Evolutionary conservation across 2,329 filamentous ascomycete species (phyloP).

Genomic region (Aspergillus quadricinctus): DNA sequence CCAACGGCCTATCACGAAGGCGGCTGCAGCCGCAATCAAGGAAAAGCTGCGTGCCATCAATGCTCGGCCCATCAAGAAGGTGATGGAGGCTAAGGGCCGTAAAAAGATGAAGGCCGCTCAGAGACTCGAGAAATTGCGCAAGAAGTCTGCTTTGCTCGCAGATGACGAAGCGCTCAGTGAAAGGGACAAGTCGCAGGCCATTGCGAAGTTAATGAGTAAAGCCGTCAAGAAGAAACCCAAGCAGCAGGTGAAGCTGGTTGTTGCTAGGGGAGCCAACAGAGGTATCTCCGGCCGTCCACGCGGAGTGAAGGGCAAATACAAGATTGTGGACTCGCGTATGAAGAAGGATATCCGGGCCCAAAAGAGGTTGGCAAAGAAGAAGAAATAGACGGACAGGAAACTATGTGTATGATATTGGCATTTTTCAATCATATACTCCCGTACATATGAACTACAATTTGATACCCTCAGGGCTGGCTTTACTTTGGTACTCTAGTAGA

Average conservation of each 20-base stretch:
- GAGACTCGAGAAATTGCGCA: conserved; percentile 86
- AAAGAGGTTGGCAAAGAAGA: conserved; percentile 76
- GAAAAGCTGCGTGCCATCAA: conserved; percentile 91
- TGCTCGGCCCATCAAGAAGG: conserved; percentile 97
- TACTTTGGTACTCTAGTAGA: not conserved
- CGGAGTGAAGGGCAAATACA: conserved; percentile 93
- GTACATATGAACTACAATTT: conserved; percentile 10
- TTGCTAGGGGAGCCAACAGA: conserved; percentile 77
- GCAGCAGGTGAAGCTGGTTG: conserved; percentile 78
- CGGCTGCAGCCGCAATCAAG: conserved; percentile 85
- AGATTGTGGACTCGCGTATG: conserved; percentile 91
- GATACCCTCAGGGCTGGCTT: conserved; percentile 14
- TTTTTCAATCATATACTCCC: conserved; percentile 5
- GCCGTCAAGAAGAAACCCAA: conserved; percentile 83
- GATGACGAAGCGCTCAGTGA: conserved; percentile 91
- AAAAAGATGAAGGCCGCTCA: conserved; percentile 97
- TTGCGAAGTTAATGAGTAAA: conserved; percentile 74
- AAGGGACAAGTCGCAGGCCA: conserved; percentile 87
- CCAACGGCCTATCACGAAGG: conserved; percentile 86
- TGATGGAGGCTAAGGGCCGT: conserved; percentile 88
- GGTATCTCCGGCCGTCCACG: conserved; percentile 81
- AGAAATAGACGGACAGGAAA: conserved; percentile 32
- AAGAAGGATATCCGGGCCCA: conserved; percentile 93
- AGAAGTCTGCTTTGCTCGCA: conserved; percentile 87
- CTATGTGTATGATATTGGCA: conserved; percentile 8